Percentiles rank a stretch among this genome's conserved stretches.
Evolutionary conservation across 1,139 yeast species (phyloP).

Genomic region (Zygoascus hellenicus): DNA sequence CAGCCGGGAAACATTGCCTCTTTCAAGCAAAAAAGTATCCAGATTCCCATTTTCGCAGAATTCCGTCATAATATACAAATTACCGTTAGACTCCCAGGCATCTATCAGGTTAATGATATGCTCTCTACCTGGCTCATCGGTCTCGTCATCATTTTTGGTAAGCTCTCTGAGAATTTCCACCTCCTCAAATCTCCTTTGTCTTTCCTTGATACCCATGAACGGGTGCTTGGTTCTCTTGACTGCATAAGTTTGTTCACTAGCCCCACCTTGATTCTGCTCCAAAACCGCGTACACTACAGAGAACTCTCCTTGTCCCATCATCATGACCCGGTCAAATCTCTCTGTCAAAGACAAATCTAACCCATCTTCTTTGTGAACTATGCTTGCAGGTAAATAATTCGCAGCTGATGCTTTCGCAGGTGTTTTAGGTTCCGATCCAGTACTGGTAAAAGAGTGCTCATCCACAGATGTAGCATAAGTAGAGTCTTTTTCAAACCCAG

Average conservation of each 20-base stretch:
- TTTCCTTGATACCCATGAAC: constrained; percentile 46
- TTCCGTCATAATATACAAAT: constrained; percentile 88
- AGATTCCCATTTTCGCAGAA: constrained; percentile 92
- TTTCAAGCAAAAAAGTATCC: constrained; percentile 71
- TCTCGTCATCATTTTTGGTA: constrained; percentile 45
- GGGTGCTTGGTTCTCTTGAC: constrained; percentile 74
- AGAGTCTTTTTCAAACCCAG: neutral
- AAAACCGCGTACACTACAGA: constrained; percentile 76
- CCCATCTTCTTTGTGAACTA: constrained; percentile 13
- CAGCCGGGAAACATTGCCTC: constrained; percentile 64
- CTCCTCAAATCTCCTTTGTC: constrained; percentile 50
- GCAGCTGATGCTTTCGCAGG: constrained; percentile 28
- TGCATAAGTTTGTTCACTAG: constrained; percentile 46
- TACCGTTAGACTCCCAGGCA: constrained; percentile 76
- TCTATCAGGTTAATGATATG: constrained; percentile 73
- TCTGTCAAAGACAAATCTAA: constrained; percentile 24
- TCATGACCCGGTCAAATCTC: constrained; percentile 65
- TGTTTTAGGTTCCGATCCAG: constrained; percentile 20
- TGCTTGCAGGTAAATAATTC: constrained; percentile 3
- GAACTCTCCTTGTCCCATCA: constrained; percentile 82
- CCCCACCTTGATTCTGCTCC: constrained; percentile 32
- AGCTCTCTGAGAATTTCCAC: constrained; percentile 47
- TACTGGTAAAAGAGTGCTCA: neutral
- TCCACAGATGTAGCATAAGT: neutral
- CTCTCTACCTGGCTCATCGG: constrained; percentile 73